These are phyloP conservation scores for Dovyalis caffra DNA, from an alignment of 345 rosid species.

Conservation along the genomic window DNA sequence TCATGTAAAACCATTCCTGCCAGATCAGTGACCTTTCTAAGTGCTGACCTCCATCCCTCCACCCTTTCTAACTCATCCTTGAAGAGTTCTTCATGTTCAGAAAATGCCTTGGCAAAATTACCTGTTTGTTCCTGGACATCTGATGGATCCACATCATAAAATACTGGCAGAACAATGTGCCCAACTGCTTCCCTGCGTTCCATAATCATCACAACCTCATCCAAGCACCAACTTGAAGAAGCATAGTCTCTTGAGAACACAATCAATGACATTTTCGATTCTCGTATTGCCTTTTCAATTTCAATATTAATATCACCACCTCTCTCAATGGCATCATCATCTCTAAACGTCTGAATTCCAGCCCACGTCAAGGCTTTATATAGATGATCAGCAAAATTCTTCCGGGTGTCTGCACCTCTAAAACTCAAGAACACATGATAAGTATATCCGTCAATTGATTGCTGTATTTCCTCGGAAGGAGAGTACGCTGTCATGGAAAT, in stretches of 20 bases:
- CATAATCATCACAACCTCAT: background rate
- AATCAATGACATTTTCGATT: background rate
- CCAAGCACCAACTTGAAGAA: background rate
- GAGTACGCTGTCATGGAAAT: no score
- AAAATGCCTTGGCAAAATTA: background rate
- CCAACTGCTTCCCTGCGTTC: background rate
- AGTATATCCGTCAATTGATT: no score
- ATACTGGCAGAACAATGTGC: background rate
- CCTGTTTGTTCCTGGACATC: background rate
- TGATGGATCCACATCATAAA: background rate
- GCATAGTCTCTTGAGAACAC: background rate
- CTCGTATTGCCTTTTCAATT: background rate
- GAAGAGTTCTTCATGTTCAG: background rate
- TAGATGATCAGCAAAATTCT: background rate
- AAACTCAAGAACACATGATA: background rate
- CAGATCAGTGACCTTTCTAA: no score
- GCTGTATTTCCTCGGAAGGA: no score
- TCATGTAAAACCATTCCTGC: no score
- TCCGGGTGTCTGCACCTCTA: background rate
- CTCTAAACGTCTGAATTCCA: background rate
- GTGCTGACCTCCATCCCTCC: background rate
- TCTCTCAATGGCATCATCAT: background rate
- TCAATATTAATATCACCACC: background rate
- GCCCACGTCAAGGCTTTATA: background rate
- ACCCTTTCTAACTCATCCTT: background rate